Conservation (phyloP, 2,329 filamentous ascomycete genomes). For the Hymenoscyphus repandus region DNA sequence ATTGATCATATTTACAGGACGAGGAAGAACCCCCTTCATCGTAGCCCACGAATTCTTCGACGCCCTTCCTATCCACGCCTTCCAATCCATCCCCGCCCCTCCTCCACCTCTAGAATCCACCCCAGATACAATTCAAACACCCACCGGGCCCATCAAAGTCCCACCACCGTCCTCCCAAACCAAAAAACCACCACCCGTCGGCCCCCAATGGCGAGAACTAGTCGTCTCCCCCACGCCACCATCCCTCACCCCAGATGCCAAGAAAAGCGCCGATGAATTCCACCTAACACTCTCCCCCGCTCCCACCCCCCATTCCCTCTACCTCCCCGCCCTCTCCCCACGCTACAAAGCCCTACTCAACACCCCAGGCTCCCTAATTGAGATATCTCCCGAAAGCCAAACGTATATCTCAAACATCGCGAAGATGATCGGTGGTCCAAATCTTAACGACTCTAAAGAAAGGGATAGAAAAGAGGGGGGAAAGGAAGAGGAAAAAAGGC, state of each 20-base stretch:
- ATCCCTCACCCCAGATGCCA: conserved; percentile 44
- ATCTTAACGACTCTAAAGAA: conserved; percentile 32
- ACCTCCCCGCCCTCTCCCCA: conserved; percentile 75
- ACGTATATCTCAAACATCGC: conserved; percentile 80
- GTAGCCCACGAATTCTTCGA: conserved; percentile 99
- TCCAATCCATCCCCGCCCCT: conserved; percentile 64
- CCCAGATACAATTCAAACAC: conserved; percentile 34
- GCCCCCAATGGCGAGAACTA: conserved; percentile 74
- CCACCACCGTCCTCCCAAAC: conserved; percentile 22
- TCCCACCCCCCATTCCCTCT: conserved; percentile 75
- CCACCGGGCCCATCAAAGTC: conserved; percentile 37
- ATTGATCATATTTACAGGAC: conserved; percentile 37
- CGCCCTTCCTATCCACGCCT: conserved; percentile 91
- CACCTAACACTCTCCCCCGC: conserved; percentile 72
- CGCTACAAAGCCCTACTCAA: conserved; percentile 70
- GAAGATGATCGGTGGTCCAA: conserved; percentile 69
- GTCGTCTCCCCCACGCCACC: conserved; percentile 64
- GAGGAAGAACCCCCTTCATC: conserved; percentile 79
- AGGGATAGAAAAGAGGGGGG: too few species aligned
- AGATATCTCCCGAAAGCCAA: conserved; percentile 83
- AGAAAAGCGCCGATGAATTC: conserved; percentile 66
- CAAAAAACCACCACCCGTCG: conserved; percentile 28
- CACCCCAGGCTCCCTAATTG: conserved; percentile 66
- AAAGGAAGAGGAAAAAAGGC: too few species aligned
- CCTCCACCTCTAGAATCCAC: conserved; percentile 33